phyloP scores from a whole-genome alignment of 164 flowering plant species.

The Vitis amurensis region DNA sequence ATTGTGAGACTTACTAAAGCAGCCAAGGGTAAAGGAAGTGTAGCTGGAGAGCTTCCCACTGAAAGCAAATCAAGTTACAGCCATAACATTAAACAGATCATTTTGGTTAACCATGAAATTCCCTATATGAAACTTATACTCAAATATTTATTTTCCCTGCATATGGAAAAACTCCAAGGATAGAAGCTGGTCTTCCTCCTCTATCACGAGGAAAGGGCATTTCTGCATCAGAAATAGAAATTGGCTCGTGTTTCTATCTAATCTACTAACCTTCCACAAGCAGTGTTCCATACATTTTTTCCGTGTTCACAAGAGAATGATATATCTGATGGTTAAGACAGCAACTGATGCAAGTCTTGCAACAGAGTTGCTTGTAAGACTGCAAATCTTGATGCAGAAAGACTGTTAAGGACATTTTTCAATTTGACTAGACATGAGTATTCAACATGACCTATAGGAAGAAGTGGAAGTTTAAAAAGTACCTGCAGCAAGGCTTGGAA shows the following conservation, averaged over 20 bases:
- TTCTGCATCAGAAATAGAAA: background rate
- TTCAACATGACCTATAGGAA: too few relatives aligned
- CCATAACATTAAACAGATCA: background rate
- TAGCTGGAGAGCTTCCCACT: conserved; percentile 79
- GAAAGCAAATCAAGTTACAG: conserved; percentile 17
- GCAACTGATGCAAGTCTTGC: too few relatives aligned
- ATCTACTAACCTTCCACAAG: background rate
- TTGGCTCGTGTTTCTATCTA: background rate
- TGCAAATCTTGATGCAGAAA: too few relatives aligned
- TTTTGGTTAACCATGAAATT: too few relatives aligned
- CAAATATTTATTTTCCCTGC: background rate
- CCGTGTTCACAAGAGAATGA: too few relatives aligned
- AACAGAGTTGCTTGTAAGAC: too few relatives aligned
- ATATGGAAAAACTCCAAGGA: background rate
- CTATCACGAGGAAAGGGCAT: background rate
- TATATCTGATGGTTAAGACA: too few relatives aligned
- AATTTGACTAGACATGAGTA: background rate
- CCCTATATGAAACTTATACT: too few relatives aligned
- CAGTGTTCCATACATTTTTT: background rate
- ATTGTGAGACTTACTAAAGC: conserved; percentile 94
- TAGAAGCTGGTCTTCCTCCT: background rate
- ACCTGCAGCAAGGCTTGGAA: conserved; percentile 86
- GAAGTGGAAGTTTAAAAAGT: background rate
- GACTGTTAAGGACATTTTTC: background rate
- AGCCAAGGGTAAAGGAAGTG: conserved; percentile 93